Base-by-base conservation (phyloP, 1,139 yeast species). In the Pichia sp. region DNA sequence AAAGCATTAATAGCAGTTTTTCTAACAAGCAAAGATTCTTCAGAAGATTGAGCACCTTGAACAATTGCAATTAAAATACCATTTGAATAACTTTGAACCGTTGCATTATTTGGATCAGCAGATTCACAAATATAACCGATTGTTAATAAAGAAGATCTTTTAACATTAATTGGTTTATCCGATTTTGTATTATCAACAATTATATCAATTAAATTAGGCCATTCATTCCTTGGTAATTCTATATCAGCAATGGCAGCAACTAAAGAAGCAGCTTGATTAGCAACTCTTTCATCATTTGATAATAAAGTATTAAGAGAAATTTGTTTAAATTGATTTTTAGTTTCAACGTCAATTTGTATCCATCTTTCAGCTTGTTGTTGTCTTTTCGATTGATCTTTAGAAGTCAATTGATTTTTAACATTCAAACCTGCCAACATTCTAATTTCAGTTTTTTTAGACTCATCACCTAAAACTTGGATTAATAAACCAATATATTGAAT, bases 231-330 rank as follows among this genome's bases (percentile, higher is more conserved):
- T 35, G 97, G 97, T 50, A 91, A 72, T 62, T 91, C 98, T 47
- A 91, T 86, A 50, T 84, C 93, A 14, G 97, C 98, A 54, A 91
- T 85, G 9, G 97, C 95, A 23, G 97, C 95, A 46, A 91, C 91
- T 53, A 91, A 72, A 66, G 91, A 97, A 18, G 98, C 96, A 24
- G 93, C 82, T 19, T 95, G 76, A 46, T 80, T 78, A 22, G 95
- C 95, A 37, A 91, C 95, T 54, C 88, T 75, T 47, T 78, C 82
- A 55, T 81, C 80, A n/a, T 68, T 60, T 18, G 85, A 72, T 43
- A 79, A 63, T 45, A 91, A 74, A 2, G 91, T 77, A 37, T 66
- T 64, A 38, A 91, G 61, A 0, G 95, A 76, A 31, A 74, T 68
- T 37, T 71, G 70, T 66, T 87, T 89, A 58, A 91, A 82, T 51